Conservation (phyloP, 2,329 filamentous ascomycete genomes). For the Chaetomiaceae sp. region DNA sequence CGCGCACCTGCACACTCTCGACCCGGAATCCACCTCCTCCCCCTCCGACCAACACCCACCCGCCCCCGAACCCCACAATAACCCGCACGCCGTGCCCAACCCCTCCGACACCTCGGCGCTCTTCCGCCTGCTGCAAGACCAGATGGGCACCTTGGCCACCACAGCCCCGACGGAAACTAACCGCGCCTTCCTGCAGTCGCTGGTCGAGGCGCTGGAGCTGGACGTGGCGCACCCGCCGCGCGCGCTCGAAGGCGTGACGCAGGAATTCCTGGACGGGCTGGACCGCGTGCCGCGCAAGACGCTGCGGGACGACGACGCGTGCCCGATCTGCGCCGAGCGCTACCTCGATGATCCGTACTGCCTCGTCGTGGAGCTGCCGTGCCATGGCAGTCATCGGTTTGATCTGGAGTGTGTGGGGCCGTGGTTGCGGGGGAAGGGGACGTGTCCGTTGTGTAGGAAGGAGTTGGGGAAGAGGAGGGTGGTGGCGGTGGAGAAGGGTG, state of each 20-base stretch:
- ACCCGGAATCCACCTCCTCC: constrained; percentile 23
- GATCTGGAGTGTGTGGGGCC: constrained; percentile 63
- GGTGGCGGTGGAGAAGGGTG: constrained; percentile 36
- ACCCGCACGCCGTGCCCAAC: constrained; percentile 53
- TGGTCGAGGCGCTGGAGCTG: constrained; percentile 42
- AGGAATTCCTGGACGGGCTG: constrained; percentile 53
- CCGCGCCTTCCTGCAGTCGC: constrained; percentile 42
- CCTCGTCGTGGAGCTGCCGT: constrained; percentile 59
- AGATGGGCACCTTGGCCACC: constrained; percentile 45
- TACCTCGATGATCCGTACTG: constrained; percentile 58
- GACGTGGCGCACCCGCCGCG: constrained; percentile 49
- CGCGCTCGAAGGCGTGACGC: constrained; percentile 48
- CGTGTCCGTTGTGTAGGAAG: constrained; percentile 57
- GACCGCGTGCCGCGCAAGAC: constrained; percentile 50
- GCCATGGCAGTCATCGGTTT: constrained; percentile 51
- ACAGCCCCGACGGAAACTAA: constrained; percentile 45
- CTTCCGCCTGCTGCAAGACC: constrained; percentile 54
- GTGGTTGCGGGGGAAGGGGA: constrained; percentile 59
- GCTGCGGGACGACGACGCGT: constrained; percentile 46
- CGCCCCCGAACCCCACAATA: constrained; percentile 32
- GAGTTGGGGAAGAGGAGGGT: constrained; percentile 52
- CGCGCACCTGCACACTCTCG: constrained; percentile 50
- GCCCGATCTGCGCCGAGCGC: constrained; percentile 57
- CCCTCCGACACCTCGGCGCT: constrained; percentile 52
- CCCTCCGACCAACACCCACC: neutral